Evolutionary conservation across 192 early-diverging fungal species (phyloP).

Genomic region (Coemansia sp.): DNA sequence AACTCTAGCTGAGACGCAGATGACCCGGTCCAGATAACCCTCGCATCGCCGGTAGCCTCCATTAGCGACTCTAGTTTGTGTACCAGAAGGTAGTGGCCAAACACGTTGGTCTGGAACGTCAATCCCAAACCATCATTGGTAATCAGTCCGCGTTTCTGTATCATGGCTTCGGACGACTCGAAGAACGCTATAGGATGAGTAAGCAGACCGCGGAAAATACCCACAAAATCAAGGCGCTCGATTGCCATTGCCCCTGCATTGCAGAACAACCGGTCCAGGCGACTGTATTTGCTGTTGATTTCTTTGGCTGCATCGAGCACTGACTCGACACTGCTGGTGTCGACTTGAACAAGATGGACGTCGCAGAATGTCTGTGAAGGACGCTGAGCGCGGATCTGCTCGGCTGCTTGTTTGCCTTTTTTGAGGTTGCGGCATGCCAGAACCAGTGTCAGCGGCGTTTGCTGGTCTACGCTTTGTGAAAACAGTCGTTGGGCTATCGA

Average conservation of each 20-base stretch:
- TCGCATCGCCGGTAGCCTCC: neutral
- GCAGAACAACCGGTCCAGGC: constrained; percentile 46
- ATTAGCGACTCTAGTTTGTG: constrained; percentile 12
- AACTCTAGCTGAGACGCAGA: constrained; percentile 31
- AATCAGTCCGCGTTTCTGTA: constrained; percentile 30
- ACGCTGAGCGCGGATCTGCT: constrained; percentile 7
- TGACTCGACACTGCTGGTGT: constrained; percentile 47
- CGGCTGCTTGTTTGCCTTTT: constrained; percentile 22
- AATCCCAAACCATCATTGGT: constrained; percentile 41
- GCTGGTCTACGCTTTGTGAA: neutral
- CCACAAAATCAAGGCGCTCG: constrained; percentile 10
- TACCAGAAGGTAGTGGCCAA: constrained; percentile 55
- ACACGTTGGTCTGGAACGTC: constrained; percentile 55
- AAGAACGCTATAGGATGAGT: constrained; percentile 46
- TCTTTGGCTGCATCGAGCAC: constrained; percentile 25
- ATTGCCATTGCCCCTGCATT: constrained; percentile 57
- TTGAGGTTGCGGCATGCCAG: constrained; percentile 47
- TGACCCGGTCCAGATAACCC: constrained; percentile 56
- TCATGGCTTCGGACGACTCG: constrained; percentile 45
- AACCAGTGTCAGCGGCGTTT: constrained; percentile 14
- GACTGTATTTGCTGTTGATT: neutral
- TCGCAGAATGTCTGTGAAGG: neutral
- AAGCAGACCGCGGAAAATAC: constrained; percentile 25
- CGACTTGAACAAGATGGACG: constrained; percentile 32
- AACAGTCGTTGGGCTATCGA: constrained; percentile 27